Evolutionary conservation across 192 early-diverging fungal genomes (phyloP), one percentile per base, ranked within the genome.

Genomic region (Geranomyces variabilis): DNA sequence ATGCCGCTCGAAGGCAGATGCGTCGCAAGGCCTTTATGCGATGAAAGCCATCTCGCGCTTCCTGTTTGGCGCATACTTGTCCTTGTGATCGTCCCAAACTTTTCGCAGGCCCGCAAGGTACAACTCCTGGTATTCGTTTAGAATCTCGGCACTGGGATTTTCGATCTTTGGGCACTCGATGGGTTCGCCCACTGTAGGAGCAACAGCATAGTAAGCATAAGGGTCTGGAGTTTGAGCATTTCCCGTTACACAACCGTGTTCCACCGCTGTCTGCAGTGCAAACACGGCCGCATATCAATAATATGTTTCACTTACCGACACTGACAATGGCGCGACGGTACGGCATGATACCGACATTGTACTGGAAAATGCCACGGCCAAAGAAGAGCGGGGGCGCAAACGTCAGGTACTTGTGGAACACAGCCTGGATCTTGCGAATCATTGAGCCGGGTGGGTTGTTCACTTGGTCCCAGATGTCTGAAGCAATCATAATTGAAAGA

Each of bases 311-410:
- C 73, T 49, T 33, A 76, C 75, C 71, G 43, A 82, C 81, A 8
- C 78, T 74, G 19, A 71, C 76, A 55, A 86, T 63, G 0, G 67
- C 70, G 21, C 78, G 45, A 10, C 84, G 75, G 67, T 72, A 81
- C n/a, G 84, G 84, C 69, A 87, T 31, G 21, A 90, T 31, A 1
- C 86, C 84, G 48, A 76, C 82, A 79, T 86, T 84, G 87, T 92
- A 94, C 58, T 92, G 92, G 75, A 96, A 95, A 21, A 95, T 74
- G 44, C 95, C 93, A 15, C 93, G 88, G 17, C 94, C 95, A 65
- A 92, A 87, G 72, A 94, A 92, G 13, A 96, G 68, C 17, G 81
- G 77, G 7, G 84, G 81, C 10, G 72, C 49, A 53, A 86, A 79
- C 0, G 77, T 62, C 24, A 73, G 26, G 24, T 60, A 57, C 46